Conservation (phyloP, 768 basidiomycete species). For the Agrocybe pediades region DNA sequence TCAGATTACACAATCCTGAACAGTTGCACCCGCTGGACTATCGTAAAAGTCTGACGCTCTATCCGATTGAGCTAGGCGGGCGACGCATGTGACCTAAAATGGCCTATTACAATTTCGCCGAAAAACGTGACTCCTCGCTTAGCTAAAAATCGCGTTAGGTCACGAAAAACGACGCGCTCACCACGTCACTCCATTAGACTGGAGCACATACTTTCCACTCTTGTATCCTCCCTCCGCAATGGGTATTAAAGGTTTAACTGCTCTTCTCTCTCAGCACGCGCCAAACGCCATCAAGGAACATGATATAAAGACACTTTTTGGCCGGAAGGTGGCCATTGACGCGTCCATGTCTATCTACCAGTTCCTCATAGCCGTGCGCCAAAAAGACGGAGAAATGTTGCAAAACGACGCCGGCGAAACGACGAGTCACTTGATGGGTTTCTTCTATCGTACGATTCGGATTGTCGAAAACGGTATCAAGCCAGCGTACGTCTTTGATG, state of each 20-base stretch:
- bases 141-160: slow-evolving; percentile 19
- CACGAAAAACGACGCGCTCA: slow-evolving; percentile 14
- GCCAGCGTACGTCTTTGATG: slow-evolving; percentile 97
- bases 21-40: no score
- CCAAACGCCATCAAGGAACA: slow-evolving; percentile 88
- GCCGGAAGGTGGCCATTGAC: slow-evolving; percentile 98
- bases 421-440: slow-evolving; percentile 98
- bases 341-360: slow-evolving; percentile 98
- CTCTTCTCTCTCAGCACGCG: slow-evolving; percentile 85
- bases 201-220: background rate
- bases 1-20: slow-evolving; percentile 47
- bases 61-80: slow-evolving; percentile 61
- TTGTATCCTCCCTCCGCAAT: slow-evolving; percentile 36
- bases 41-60: slow-evolving; percentile 53
- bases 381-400: slow-evolving; percentile 94
- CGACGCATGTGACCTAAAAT: slow-evolving; percentile 2
- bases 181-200: slow-evolving; percentile 1
- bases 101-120: no score
- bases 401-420: slow-evolving; percentile 98
- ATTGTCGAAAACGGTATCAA: slow-evolving; percentile 99
- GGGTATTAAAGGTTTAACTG: slow-evolving; percentile 97
- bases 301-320: slow-evolving; percentile 96
- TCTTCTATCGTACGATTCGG: slow-evolving; percentile 96
- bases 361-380: slow-evolving; percentile 96
- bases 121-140: background rate